phyloP scores from a whole-genome alignment of 345 rosid genomes.

The Pistacia vera region DNA sequence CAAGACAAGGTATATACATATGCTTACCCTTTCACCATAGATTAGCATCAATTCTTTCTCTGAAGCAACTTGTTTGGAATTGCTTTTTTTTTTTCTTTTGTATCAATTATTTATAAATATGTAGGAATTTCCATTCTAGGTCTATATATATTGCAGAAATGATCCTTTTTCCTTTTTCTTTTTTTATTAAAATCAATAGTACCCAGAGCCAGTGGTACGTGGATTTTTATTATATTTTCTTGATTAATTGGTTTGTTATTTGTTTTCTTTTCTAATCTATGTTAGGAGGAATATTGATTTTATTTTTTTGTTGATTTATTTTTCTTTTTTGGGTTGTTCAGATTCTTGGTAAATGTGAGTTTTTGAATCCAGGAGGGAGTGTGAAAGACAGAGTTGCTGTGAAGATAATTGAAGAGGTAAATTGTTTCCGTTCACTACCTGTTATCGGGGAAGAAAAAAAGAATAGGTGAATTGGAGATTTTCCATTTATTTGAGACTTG shows the following conservation, averaged over 20 bases:
- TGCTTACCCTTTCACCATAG: not conserved
- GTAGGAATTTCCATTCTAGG: no score
- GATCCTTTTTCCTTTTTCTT: not conserved
- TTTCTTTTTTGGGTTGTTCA: slow-evolving; percentile 30
- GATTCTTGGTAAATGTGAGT: slow-evolving; percentile 96
- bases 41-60: not conserved
- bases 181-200: no score
- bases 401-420: slow-evolving; percentile 87
- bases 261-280: not conserved
- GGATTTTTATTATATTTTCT: no score
- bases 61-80: not conserved
- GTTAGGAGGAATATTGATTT: not conserved
- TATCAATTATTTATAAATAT: no score
- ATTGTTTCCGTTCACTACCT: not conserved
- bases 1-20: not conserved
- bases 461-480: not conserved
- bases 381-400: slow-evolving; percentile 92
- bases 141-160: no score
- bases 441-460: not conserved
- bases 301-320: slow-evolving; percentile 5
- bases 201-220: not conserved
- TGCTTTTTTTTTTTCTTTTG: not conserved
- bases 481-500: not conserved
- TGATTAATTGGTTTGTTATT: not conserved
- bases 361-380: slow-evolving; percentile 97